Conservation (phyloP, 75 land plant genomes). For the Larix kaempferi region DNA sequence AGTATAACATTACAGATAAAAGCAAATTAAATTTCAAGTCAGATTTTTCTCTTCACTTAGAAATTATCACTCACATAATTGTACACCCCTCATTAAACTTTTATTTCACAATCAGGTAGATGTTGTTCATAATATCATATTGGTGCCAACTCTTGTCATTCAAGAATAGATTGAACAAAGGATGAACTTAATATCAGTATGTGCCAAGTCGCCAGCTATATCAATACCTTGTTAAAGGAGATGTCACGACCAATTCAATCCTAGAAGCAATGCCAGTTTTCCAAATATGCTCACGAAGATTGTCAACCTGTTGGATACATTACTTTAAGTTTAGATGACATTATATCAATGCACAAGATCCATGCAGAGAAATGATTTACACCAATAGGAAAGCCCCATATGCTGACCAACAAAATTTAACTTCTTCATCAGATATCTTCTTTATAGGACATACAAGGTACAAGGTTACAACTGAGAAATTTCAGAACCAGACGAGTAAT, state of each 20-base stretch:
- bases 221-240: conserved; percentile 48
- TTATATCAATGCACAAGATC: background rate
- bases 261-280: conserved; percentile 35
- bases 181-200: background rate
- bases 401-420: background rate
- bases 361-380: background rate
- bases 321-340: background rate
- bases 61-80: background rate
- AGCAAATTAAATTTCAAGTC: background rate
- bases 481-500: background rate
- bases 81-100: background rate
- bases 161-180: background rate
- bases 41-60: background rate
- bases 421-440: background rate
- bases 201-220: background rate
- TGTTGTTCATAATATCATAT: background rate
- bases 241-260: conserved; percentile 75
- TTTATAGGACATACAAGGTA: background rate
- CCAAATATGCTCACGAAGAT: conserved; percentile 60
- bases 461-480: background rate
- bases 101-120: background rate
- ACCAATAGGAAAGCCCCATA: background rate
- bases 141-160: background rate
- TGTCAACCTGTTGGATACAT: conserved; percentile 41
- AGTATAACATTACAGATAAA: background rate